Evolutionary conservation across 495 filamentous ascomycete species (phyloP), one percentile per base, ranked within the genome.

Genomic region (Talaromyces wortmannii): DNA sequence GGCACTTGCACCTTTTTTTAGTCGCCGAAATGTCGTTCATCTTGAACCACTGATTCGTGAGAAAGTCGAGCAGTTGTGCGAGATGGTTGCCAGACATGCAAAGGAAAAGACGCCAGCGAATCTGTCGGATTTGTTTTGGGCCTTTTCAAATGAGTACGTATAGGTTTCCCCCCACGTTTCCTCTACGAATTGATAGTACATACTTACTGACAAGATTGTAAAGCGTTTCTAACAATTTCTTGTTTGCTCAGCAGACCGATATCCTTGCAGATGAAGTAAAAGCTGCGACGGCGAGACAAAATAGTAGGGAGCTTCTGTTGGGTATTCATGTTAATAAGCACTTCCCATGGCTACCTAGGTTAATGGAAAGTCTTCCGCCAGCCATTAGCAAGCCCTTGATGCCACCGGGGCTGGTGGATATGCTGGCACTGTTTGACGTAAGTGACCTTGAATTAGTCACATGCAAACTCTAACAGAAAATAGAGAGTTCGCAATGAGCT

Each of bases 271-370:
- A 72, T 57, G 63, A 69, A 58, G 52, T 42, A 40, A 63, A 67
- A 48, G 63, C 70, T 43, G 66, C 63, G 31, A 67, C 52, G 40
- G 47, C 65, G 51, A 62, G 69, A 17, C 51, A 66, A 31, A 70
- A 72, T 58, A 68, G 66, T 63, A 57, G 61, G 29, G 57, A 65
- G 50, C 63, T 74, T 40, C 55, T 74, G 33, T 54, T 64, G 54
- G 71, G 67, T 43, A 59, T 69, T 54, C 62, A 72, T 53, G 30
- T 74, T 47, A 74, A 74, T 59, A 66, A 71, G 56, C 71, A 72
- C 53, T 66, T 74, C 55, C 66, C 69, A 31, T 71, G 63, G 64
- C 60, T 74, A 48, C 59, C 64, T 23, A 69, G 70, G 53, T 66
- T 69, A 31, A 56, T 74, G 32, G 68, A 72, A 52, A 57, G 64